phyloP scores from a whole-genome alignment of 768 basidiomycete species.

The Lentinula edodes region DNA sequence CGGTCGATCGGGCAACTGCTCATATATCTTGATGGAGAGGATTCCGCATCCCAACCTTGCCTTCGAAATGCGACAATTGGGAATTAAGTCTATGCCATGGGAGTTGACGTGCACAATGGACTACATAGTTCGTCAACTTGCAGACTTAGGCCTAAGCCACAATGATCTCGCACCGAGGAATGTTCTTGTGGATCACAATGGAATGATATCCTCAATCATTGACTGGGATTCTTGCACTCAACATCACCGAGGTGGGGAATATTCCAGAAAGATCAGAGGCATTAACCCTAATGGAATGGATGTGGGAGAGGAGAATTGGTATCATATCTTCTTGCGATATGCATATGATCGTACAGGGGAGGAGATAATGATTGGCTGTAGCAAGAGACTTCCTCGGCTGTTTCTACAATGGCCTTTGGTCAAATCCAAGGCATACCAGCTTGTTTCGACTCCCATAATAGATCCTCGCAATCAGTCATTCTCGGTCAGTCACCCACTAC shows the following conservation, averaged over 20 bases:
- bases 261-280: neutral
- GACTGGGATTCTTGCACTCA: constrained; percentile 1
- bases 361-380: neutral
- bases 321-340: neutral
- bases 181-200: neutral
- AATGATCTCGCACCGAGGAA: neutral
- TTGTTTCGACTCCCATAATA: neutral
- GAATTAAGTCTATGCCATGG: neutral
- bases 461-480: neutral
- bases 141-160: neutral
- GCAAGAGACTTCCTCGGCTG: neutral
- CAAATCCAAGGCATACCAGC: neutral
- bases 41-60: neutral
- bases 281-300: neutral
- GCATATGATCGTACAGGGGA: neutral
- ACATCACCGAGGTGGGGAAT: neutral
- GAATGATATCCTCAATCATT: neutral
- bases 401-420: neutral
- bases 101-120: neutral
- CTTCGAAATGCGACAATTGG: neutral
- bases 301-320: neutral
- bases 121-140: neutral
- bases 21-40: constrained; percentile 8
- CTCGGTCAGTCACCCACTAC: neutral
- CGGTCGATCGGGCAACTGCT: constrained; percentile 5